These are phyloP conservation scores for Emiliania huxleyi DNA, from an alignment of 78 protist species.

Conservation along the genomic window DNA sequence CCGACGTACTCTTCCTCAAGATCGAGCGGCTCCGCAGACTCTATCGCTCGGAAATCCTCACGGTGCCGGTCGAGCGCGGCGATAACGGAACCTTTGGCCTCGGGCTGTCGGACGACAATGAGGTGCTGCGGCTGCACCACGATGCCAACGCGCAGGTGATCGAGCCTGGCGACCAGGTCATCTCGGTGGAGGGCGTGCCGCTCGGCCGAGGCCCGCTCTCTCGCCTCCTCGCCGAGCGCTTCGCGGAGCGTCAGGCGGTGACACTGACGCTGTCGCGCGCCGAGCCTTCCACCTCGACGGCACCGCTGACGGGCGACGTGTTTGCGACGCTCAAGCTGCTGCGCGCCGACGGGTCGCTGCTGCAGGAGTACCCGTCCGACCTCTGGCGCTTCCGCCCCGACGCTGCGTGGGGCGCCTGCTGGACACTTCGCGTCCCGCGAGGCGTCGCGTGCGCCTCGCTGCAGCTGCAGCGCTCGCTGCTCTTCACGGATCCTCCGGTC, in stretches of 20 bases:
- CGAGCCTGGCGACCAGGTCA: neutral
- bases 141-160: neutral
- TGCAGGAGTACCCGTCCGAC: neutral
- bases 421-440: neutral
- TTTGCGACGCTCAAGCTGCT: neutral
- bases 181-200: neutral
- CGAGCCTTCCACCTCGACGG: neutral
- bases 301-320: neutral
- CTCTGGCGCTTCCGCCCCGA: neutral
- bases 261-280: neutral
- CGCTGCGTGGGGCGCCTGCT: neutral
- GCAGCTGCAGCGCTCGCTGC: neutral
- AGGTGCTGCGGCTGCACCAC: neutral
- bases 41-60: neutral
- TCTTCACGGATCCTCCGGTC: neutral
- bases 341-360: neutral
- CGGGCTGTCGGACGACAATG: neutral
- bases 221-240: neutral
- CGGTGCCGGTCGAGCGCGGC: neutral
- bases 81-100: neutral
- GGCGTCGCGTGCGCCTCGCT: neutral
- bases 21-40: neutral
- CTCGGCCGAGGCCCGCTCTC: neutral
- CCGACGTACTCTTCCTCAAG: neutral
- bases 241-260: too few species aligned